phyloP scores from a whole-genome alignment of 2,329 filamentous ascomycete genomes.

The Penicillium italicum region DNA sequence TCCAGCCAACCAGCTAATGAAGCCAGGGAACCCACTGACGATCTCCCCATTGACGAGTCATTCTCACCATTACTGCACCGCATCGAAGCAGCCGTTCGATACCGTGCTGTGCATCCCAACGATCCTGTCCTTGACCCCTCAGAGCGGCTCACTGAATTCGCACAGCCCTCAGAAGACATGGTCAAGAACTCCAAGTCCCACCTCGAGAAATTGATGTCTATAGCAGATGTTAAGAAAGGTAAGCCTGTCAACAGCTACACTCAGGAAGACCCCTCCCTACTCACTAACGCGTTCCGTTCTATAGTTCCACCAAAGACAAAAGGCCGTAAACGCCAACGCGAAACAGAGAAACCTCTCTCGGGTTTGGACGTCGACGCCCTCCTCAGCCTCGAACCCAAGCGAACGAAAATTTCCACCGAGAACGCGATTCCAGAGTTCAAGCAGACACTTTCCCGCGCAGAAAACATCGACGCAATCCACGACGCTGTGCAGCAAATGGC shows the following conservation, averaged over 20 bases:
- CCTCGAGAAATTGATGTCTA: conserved; percentile 62
- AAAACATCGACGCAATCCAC: conserved; percentile 60
- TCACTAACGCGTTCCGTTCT: conserved; percentile 18
- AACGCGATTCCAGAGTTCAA: conserved; percentile 93
- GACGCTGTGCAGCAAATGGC: conserved; percentile 72
- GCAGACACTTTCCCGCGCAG: conserved; percentile 63
- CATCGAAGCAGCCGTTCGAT: conserved; percentile 78
- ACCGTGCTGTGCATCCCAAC: conserved; percentile 71
- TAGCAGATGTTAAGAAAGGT: conserved; percentile 81
- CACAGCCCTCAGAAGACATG: conserved; percentile 66
- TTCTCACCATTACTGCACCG: conserved; percentile 86
- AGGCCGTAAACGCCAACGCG: conserved; percentile 63
- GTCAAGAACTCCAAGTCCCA: conserved; percentile 55
- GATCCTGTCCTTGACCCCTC: conserved; percentile 60
- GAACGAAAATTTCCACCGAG: conserved; percentile 54
- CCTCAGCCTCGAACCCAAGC: conserved; percentile 57
- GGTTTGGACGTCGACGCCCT: conserved; percentile 83
- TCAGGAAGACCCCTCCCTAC: neutral
- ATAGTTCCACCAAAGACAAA: conserved; percentile 75
- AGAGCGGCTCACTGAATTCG: conserved; percentile 67
- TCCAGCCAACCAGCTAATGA: conserved; percentile 5
- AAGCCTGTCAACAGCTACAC: neutral
- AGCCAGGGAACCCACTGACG: conserved; percentile 57
- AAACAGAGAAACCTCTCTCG: conserved; percentile 77
- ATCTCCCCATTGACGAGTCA: conserved; percentile 72